These are phyloP conservation scores for Termitomyces sp. DNA, from an alignment of 1,284 basidiomycete genomes.

Conservation along the genomic window DNA sequence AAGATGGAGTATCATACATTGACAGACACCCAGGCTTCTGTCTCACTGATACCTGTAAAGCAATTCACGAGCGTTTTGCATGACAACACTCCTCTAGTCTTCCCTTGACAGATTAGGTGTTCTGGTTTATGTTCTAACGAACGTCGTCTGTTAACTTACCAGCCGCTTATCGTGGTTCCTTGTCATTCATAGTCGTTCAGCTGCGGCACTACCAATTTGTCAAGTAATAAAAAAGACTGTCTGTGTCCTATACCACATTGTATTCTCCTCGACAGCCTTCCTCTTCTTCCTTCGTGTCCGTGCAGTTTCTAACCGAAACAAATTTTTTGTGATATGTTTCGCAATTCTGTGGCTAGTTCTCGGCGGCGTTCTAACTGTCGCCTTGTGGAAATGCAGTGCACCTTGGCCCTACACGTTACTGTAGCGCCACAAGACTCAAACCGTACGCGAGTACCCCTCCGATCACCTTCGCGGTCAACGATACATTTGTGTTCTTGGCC, in stretches of 20 bases:
- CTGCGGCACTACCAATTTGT: not conserved
- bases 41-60: not conserved
- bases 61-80: not conserved
- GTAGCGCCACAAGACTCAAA: slow-evolving; percentile 6
- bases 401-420: slow-evolving; percentile 1
- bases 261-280: slow-evolving; percentile 11
- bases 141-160: not conserved
- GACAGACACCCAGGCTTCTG: not conserved
- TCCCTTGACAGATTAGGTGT: slow-evolving; percentile 5
- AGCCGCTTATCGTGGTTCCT: slow-evolving; percentile 38
- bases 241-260: slow-evolving; percentile 17
- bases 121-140: slow-evolving; percentile 8
- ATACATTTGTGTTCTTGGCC: slow-evolving; percentile 15
- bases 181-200: not conserved
- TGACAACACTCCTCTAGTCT: not conserved
- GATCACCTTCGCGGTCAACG: slow-evolving; percentile 10
- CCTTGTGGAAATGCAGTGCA: slow-evolving; percentile 8
- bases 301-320: slow-evolving; percentile 26
- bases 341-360: slow-evolving; percentile 28
- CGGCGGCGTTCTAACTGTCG: slow-evolving; percentile 17
- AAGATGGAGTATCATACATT: not conserved
- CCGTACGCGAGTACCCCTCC: slow-evolving; percentile 12
- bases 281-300: slow-evolving; percentile 32
- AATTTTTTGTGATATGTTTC: slow-evolving; percentile 21
- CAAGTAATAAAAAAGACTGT: slow-evolving; percentile 18